Conservation (phyloP, 805 yeast genomes). For the Lipomyces sp. region DNA sequence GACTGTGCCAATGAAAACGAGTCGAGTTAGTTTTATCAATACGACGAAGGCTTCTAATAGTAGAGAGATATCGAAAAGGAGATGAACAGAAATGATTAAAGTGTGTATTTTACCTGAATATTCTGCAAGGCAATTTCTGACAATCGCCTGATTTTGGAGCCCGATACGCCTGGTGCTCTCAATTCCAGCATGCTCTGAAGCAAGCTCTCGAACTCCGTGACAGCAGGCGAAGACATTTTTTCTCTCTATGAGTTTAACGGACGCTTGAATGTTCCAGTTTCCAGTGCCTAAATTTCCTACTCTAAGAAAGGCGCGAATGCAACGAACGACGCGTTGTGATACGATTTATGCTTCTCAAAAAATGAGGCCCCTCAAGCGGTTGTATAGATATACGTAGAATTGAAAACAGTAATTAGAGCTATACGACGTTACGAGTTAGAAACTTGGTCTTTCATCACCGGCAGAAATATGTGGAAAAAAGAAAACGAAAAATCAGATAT, state of each 20-base stretch:
- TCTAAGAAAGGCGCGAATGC: no score
- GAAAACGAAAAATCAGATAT: no score
- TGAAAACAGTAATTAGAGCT: no score
- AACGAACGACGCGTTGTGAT: no score
- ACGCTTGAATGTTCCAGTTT: background rate
- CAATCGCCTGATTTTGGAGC: constrained; percentile 84
- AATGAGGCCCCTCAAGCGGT: no score
- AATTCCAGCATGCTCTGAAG: constrained; percentile 31
- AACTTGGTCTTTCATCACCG: no score
- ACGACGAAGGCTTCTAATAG: background rate
- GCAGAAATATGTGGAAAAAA: no score
- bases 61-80: background rate
- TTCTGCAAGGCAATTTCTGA: constrained; percentile 73
- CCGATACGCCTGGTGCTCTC: constrained; percentile 84
- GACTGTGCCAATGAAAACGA: constrained; percentile 31
- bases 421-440: no score
- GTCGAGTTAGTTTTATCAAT: constrained; percentile 5
- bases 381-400: no score
- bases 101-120: constrained; percentile 41
- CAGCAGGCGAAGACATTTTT: constrained; percentile 12
- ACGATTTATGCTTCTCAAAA: no score
- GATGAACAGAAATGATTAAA: background rate
- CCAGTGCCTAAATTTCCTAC: background rate
- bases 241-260: background rate
- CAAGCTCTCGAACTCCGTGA: constrained; percentile 29